Evolutionary conservation across 208 protist genomes (phyloP).

Genomic region (Tritrichomonas musculus): DNA sequence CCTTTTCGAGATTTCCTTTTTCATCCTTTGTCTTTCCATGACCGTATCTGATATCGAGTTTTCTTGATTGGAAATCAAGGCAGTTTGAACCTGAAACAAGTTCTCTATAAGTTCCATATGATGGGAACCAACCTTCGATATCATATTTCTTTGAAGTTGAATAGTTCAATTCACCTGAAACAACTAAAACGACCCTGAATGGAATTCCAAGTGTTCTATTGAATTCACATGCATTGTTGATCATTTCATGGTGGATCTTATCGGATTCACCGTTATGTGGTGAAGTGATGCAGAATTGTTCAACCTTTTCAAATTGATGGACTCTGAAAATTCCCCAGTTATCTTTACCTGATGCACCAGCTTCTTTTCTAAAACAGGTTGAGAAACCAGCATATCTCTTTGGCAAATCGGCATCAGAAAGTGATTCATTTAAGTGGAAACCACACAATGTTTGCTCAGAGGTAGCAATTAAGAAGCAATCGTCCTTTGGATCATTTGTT

Average conservation of each 20-base stretch:
- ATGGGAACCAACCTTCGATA: constrained; percentile 98
- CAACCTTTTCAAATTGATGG: constrained; percentile 76
- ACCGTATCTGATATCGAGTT: constrained; percentile 34
- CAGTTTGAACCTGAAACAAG: constrained; percentile 99
- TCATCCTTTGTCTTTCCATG: constrained; percentile 43
- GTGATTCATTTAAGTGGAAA: constrained; percentile 83
- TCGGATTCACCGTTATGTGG: constrained; percentile 63
- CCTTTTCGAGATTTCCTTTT: no score
- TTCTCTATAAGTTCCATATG: constrained; percentile 84
- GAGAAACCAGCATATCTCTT: constrained; percentile 84
- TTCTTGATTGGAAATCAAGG: constrained; percentile 85
- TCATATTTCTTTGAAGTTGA: constrained; percentile 99
- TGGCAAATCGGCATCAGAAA: constrained; percentile 65
- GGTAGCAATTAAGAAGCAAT: constrained; percentile 99
- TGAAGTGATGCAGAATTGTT: constrained; percentile 71
- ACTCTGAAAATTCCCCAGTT: constrained; percentile 76
- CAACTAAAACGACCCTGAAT: constrained; percentile 76
- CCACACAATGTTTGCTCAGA: constrained; percentile 97
- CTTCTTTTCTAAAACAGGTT: constrained; percentile 98
- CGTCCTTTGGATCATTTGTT: constrained; percentile 64
- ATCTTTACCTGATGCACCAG: constrained; percentile 64
- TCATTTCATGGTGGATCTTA: constrained; percentile 71
- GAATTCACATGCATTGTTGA: constrained; percentile 66
- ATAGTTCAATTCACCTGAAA: constrained; percentile 86
- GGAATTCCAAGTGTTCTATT: constrained; percentile 67